Base-by-base conservation (phyloP, 495 filamentous ascomycete species). In the Neurospora tetrasperma region DNA sequence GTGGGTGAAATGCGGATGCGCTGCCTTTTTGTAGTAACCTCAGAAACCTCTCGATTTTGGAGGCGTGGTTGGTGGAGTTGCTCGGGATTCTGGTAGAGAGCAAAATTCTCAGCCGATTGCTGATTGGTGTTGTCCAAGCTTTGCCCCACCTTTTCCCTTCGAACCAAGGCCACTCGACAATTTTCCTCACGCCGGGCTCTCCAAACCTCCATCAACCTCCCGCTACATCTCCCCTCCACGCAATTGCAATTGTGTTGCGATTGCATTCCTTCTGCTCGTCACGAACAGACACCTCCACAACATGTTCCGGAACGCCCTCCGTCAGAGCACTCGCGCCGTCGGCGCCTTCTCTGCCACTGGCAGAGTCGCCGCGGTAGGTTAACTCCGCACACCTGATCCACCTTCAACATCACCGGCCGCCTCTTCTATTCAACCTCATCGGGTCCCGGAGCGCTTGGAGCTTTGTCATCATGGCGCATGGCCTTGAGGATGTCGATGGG, bases 221-320 rank as follows among this genome's bases (percentile, higher is more conserved):
- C 54, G 48, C 54, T 23, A 39, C 27, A 10, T 40, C 71, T 39
- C 48, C 71, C 71, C 68, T 72, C 16, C 35, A 38, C n/a, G 68
- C n/a, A 69, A 27, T 86, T 86, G 84, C 84, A 84, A 78, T 74
- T 73, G 54, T 75, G 77, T 82, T 81, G 85, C 85, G 86, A 84
- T 86, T 86, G 85, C 78, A 79, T 80, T 78, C 75, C 77, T 78
- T 79, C 77, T 71, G 70, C 72, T 74, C 73, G 81, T 77, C 79
- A 78, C 82, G 70, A 73, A 76, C 77, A 80, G 74, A 83, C 74
- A 75, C 80, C 78, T 81, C 80, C 79, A 71, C 78, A 85, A 79
- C 77, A 98, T 99, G 96, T 95, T 98, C 89, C 93, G 94, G 85
- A 97, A 93, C 91, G 94, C 94, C 88, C 88, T 98, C 86, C 89